These are phyloP conservation scores for Boletus vinaceobasis DNA, from an alignment of 768 basidiomycete species.

Conservation along the genomic window DNA sequence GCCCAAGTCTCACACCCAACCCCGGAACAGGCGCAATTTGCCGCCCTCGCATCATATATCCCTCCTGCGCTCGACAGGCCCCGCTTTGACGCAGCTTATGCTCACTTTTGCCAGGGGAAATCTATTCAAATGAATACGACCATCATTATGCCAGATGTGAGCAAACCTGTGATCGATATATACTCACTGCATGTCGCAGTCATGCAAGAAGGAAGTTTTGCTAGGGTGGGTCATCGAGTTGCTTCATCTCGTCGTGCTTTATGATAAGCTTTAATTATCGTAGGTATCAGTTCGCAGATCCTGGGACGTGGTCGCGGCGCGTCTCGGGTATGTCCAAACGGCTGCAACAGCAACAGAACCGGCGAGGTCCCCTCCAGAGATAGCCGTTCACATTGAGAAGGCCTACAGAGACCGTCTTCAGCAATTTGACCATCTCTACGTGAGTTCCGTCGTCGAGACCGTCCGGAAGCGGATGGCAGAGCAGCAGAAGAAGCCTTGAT, in stretches of 20 bases:
- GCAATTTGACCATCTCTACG: constrained; percentile 33
- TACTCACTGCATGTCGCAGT: constrained; percentile 30
- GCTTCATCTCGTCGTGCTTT: background rate
- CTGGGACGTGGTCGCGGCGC: constrained; percentile 27
- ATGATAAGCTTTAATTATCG: constrained; percentile 2
- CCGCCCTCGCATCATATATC: constrained; percentile 25
- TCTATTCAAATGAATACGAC: constrained; percentile 24
- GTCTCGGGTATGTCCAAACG: constrained; percentile 26
- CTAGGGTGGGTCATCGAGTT: constrained; percentile 21
- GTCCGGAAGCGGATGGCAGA: constrained; percentile 32
- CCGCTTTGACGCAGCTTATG: constrained; percentile 28
- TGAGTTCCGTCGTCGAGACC: constrained; percentile 30
- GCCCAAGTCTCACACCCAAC: constrained; percentile 17
- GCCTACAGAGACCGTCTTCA: constrained; percentile 28
- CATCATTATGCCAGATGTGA: constrained; percentile 29
- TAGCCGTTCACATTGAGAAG: constrained; percentile 27
- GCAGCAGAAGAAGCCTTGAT: constrained; percentile 28
- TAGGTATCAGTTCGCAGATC: constrained; percentile 25
- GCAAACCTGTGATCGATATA: constrained; percentile 25
- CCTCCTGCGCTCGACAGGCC: constrained; percentile 29
- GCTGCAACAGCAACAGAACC: constrained; percentile 19
- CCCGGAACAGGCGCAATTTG: constrained; percentile 26
- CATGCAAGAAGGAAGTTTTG: constrained; percentile 32
- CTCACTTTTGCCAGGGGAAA: constrained; percentile 28
- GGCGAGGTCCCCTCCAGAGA: constrained; percentile 23